Conservation (phyloP, 1,284 basidiomycete species). For the Irpex lacteus region DNA sequence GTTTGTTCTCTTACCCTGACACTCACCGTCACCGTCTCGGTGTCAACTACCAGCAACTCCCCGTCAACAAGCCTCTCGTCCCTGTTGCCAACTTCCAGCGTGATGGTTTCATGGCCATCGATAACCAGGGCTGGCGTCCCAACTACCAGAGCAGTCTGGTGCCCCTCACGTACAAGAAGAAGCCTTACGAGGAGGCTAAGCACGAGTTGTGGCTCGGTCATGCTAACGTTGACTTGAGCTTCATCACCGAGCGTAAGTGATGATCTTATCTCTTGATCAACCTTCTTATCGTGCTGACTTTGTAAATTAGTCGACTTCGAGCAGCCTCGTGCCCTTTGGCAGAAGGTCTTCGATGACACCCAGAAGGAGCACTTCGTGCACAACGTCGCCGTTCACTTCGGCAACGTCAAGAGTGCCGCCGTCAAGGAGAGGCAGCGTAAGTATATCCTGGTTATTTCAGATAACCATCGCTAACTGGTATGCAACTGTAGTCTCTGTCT, state of each 20-base stretch:
- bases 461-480: conserved; percentile 4
- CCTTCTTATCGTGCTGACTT: conserved; percentile 6
- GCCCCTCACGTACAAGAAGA: conserved; percentile 46
- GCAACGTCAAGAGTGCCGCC: conserved; percentile 58
- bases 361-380: conserved; percentile 68
- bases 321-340: conserved; percentile 82
- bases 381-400: conserved; percentile 78
- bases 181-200: conserved; percentile 39
- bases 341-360: conserved; percentile 72
- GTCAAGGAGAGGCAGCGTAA: conserved; percentile 70
- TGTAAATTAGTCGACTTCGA: conserved; percentile 78
- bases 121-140: conserved; percentile 80
- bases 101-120: conserved; percentile 64
- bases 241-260: conserved; percentile 75
- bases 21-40: conserved; percentile 90
- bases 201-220: conserved; percentile 80
- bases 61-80: conserved; percentile 79
- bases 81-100: conserved; percentile 88
- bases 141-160: conserved; percentile 82
- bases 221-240: conserved; percentile 72
- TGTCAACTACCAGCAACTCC: conserved; percentile 85
- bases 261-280: conserved; percentile 5
- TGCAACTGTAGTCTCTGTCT: conserved; percentile 63
- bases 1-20: conserved; percentile 95
- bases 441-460: conserved; percentile 27